Evolutionary conservation across 192 early-diverging fungal species (phyloP).

Genomic region (Coemansia furcata): DNA sequence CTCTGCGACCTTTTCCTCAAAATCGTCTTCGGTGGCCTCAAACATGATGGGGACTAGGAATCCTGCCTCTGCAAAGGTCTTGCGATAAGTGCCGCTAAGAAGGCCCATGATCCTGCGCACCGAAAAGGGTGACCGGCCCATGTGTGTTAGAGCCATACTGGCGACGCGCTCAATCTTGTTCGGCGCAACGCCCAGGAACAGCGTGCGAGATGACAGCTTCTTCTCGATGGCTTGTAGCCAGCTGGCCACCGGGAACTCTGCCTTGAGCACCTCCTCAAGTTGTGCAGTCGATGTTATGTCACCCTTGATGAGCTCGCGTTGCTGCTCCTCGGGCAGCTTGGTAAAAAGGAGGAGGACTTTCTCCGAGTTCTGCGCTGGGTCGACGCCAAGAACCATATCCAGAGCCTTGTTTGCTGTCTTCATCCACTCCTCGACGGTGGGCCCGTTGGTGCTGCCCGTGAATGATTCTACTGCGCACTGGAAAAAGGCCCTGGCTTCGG

Average conservation of each 20-base stretch:
- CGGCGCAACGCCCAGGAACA: conserved; percentile 1
- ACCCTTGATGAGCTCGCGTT: conserved; percentile 4
- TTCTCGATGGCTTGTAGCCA: conserved; percentile 4
- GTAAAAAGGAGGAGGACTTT: background rate
- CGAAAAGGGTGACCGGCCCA: conserved; percentile 3
- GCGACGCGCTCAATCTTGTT: conserved; percentile 1
- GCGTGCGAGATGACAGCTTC: conserved; percentile 1
- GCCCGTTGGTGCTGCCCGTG: background rate
- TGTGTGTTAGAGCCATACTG: background rate
- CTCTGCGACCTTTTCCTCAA: conserved; percentile 5
- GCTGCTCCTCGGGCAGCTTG: conserved; percentile 3
- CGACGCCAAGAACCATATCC: conserved; percentile 1
- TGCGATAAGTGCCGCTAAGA: background rate
- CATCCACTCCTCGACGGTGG: conserved; percentile 5
- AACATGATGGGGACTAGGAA: conserved; percentile 3
- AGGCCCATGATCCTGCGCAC: conserved; percentile 4
- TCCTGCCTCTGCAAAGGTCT: conserved; percentile 1
- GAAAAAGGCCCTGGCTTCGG: conserved; percentile 5
- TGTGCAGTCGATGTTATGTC: conserved; percentile 1
- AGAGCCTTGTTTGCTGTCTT: conserved; percentile 2
- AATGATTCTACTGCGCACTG: conserved; percentile 1
- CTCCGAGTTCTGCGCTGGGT: conserved; percentile 1
- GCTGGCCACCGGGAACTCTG: background rate
- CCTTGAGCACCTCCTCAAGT: background rate
- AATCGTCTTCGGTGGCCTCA: background rate